A percentile compares a stretch with the other conserved stretches of the same genome.
Evolutionary conservation across 306 rosid species (phyloP).

Genomic region (Hippophae tibetana): DNA sequence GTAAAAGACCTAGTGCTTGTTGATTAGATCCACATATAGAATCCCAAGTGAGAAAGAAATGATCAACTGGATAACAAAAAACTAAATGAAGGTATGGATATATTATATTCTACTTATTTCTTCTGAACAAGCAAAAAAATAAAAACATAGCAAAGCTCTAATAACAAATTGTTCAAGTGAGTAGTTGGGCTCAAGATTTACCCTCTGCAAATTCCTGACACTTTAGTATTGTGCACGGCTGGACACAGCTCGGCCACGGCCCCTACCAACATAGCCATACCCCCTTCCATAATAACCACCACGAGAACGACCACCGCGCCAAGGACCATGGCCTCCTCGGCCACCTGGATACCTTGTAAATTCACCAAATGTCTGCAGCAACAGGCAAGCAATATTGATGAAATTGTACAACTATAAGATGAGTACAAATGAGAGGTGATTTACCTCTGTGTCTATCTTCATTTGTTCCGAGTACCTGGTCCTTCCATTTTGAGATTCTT

Average conservation of each 20-base stretch:
- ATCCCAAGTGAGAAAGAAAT: no score
- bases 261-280: conserved; percentile 60
- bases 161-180: no score
- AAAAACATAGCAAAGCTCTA: no score
- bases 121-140: no score
- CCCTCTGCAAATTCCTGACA: no score
- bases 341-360: conserved; percentile 74
- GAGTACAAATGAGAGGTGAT: background rate
- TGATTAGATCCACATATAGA: no score
- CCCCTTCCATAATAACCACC: conserved; percentile 82
- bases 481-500: conserved; percentile 65
- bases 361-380: conserved; percentile 79
- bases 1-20: no score
- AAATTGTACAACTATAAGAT: background rate
- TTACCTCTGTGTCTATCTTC: conserved; percentile 82
- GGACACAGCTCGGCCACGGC: conserved; percentile 33
- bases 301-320: conserved; percentile 62
- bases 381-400: conserved; percentile 21
- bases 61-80: no score
- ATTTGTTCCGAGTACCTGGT: conserved; percentile 70
- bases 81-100: no score
- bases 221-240: no score
- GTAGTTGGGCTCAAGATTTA: no score
- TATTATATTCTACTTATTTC: no score
- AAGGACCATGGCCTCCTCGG: conserved; percentile 62